phyloP scores from a whole-genome alignment of 495 filamentous ascomycete species.

The Penicillium lividum region DNA sequence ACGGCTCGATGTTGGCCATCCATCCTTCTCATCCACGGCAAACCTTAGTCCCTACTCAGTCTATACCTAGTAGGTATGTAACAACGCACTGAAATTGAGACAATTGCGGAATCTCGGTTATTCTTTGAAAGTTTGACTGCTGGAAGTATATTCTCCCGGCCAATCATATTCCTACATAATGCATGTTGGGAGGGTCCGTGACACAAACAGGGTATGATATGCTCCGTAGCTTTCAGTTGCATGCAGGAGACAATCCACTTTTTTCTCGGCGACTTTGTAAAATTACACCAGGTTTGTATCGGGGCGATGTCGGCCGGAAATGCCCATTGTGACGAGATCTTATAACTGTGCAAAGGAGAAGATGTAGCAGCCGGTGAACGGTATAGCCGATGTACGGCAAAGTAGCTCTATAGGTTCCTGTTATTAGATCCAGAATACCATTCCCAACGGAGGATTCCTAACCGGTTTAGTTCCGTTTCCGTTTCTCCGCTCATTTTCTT shows the following conservation, averaged over 20 bases:
- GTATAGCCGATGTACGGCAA: background rate
- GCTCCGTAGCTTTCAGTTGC: slow-evolving; percentile 18
- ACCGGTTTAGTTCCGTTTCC: background rate
- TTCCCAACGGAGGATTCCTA: background rate
- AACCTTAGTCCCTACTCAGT: background rate
- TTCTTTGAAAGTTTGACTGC: background rate
- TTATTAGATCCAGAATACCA: slow-evolving; percentile 16
- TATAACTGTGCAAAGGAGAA: slow-evolving; percentile 8
- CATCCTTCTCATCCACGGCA: slow-evolving; percentile 7
- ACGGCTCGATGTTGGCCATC: slow-evolving; percentile 18
- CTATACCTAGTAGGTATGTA: background rate
- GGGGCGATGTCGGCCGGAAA: slow-evolving; percentile 11
- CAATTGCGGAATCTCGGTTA: slow-evolving; percentile 2
- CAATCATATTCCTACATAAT: slow-evolving; percentile 19
- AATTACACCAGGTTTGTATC: background rate
- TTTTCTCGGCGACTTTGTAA: slow-evolving; percentile 10
- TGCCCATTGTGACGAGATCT: slow-evolving; percentile 6
- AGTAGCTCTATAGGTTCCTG: background rate
- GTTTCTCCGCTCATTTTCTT: background rate
- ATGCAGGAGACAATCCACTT: slow-evolving; percentile 23
- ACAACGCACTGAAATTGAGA: slow-evolving; percentile 5
- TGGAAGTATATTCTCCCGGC: background rate
- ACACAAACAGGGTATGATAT: slow-evolving; percentile 22
- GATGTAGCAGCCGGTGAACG: background rate
- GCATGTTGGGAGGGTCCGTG: slow-evolving; percentile 23